Evolutionary conservation across 352 stramenopile species (phyloP).

Genomic region (Lagenidium giganteum): DNA sequence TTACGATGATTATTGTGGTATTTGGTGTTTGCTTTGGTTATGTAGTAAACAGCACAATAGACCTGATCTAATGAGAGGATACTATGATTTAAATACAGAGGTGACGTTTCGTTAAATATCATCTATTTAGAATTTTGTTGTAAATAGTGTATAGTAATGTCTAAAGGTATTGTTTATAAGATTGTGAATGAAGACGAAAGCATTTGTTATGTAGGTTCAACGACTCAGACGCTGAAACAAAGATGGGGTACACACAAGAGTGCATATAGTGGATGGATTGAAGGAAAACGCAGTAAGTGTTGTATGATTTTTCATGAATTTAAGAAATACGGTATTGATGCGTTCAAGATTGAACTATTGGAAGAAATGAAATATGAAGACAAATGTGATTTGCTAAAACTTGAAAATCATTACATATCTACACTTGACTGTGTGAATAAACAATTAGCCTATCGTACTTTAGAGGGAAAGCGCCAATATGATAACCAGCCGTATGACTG

Average conservation of each 20-base stretch:
- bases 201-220: slow-evolving; percentile 6
- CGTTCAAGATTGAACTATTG: slow-evolving; percentile 4
- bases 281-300: neutral
- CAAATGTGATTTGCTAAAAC: slow-evolving; percentile 3
- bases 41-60: slow-evolving; percentile 7
- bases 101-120: slow-evolving; percentile 5
- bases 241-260: slow-evolving; percentile 1
- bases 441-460: neutral
- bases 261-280: slow-evolving; percentile 2
- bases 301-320: slow-evolving; percentile 6
- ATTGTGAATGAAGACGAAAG: slow-evolving; percentile 6
- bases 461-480: neutral
- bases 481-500: neutral
- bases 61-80: slow-evolving; percentile 1
- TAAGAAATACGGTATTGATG: slow-evolving; percentile 4
- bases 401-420: slow-evolving; percentile 6
- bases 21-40: slow-evolving; percentile 5
- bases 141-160: slow-evolving; percentile 5
- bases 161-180: slow-evolving; percentile 4
- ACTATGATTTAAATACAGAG: slow-evolving; percentile 5
- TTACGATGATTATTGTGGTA: slow-evolving; percentile 5
- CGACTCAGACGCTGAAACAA: neutral
- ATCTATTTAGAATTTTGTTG: slow-evolving; percentile 5
- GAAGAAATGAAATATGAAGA: slow-evolving; percentile 7
- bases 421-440: slow-evolving; percentile 5